phyloP scores from a whole-genome alignment of 2,329 filamentous ascomycete genomes.

The Trichoderma arundinaceum region DNA sequence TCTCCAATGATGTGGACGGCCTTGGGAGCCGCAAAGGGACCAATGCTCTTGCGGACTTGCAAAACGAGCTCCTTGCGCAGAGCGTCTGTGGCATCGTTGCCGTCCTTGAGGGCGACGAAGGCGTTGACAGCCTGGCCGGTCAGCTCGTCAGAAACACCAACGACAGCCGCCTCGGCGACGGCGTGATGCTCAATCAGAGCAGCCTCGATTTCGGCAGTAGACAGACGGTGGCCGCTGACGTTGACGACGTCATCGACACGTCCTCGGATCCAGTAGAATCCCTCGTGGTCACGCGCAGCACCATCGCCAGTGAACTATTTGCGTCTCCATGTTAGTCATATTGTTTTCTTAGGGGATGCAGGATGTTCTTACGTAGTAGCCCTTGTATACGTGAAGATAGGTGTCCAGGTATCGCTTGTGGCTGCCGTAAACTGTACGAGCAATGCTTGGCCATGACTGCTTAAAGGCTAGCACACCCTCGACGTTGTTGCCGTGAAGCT shows the following conservation, averaged over 20 bases:
- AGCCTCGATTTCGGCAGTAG: slow-evolving; percentile 96
- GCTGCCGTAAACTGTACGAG: slow-evolving; percentile 94
- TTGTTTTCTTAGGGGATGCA: not conserved
- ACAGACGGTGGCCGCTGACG: slow-evolving; percentile 93
- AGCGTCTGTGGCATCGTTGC: slow-evolving; percentile 74
- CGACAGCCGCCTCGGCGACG: slow-evolving; percentile 93
- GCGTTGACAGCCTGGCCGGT: slow-evolving; percentile 97
- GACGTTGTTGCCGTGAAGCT: slow-evolving; percentile 93
- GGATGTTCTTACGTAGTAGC: slow-evolving; percentile 84
- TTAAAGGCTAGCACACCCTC: slow-evolving; percentile 97
- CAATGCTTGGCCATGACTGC: slow-evolving; percentile 98
- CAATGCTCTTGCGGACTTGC: slow-evolving; percentile 96
- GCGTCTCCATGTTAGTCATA: slow-evolving; percentile 24
- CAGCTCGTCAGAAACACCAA: slow-evolving; percentile 90
- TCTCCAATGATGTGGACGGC: slow-evolving; percentile 89
- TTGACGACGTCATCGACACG: slow-evolving; percentile 99
- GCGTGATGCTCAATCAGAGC: slow-evolving; percentile 89
- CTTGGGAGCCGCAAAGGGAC: slow-evolving; percentile 96
- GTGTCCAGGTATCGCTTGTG: slow-evolving; percentile 99
- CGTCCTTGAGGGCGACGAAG: slow-evolving; percentile 91
- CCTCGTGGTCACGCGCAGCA: slow-evolving; percentile 93
- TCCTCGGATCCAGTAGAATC: slow-evolving; percentile 99
- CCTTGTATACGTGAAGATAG: slow-evolving; percentile 96
- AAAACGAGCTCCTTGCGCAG: slow-evolving; percentile 92
- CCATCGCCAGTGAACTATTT: slow-evolving; percentile 86